phyloP scores from a whole-genome alignment of 345 rosid genomes.

The Salix udensis region DNA sequence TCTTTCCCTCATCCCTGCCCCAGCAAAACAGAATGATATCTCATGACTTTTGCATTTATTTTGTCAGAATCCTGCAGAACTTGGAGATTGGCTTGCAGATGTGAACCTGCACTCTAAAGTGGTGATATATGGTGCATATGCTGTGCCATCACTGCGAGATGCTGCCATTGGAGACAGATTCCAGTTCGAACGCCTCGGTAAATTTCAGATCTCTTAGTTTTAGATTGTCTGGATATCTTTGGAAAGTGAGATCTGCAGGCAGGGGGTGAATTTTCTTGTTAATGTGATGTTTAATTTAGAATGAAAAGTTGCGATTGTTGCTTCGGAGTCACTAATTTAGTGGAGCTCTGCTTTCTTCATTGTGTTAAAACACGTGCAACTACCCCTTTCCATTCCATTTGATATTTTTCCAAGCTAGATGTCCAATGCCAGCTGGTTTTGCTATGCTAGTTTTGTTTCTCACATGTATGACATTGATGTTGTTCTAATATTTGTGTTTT shows the following conservation, averaged over 20 bases:
- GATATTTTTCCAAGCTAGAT: not conserved
- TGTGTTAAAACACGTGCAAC: not conserved
- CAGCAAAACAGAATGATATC: not conserved
- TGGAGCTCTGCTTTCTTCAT: not conserved
- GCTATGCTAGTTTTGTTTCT: not conserved
- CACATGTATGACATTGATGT: not conserved
- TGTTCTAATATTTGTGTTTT: not conserved
- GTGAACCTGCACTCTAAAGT: slow-evolving; percentile 64
- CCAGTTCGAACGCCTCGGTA: slow-evolving; percentile 96
- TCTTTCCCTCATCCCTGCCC: not conserved
- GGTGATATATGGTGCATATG: slow-evolving; percentile 57
- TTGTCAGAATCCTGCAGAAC: slow-evolving; percentile 77
- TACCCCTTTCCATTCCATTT: not conserved
- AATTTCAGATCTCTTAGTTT: slow-evolving; percentile 1
- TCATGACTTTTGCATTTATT: slow-evolving; percentile 13
- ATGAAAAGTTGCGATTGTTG: not conserved
- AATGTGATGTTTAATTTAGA: not conserved
- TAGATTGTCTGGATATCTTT: slow-evolving; percentile 1
- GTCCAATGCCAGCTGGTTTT: not conserved
- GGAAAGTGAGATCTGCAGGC: not conserved
- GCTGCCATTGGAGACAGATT: slow-evolving; percentile 66
- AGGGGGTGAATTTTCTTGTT: not conserved
- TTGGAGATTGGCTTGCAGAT: slow-evolving; percentile 79
- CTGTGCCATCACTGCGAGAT: slow-evolving; percentile 51
- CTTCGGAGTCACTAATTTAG: not conserved